phyloP scores from a whole-genome alignment of 164 flowering plant species.

The Aristolochia contorta region DNA sequence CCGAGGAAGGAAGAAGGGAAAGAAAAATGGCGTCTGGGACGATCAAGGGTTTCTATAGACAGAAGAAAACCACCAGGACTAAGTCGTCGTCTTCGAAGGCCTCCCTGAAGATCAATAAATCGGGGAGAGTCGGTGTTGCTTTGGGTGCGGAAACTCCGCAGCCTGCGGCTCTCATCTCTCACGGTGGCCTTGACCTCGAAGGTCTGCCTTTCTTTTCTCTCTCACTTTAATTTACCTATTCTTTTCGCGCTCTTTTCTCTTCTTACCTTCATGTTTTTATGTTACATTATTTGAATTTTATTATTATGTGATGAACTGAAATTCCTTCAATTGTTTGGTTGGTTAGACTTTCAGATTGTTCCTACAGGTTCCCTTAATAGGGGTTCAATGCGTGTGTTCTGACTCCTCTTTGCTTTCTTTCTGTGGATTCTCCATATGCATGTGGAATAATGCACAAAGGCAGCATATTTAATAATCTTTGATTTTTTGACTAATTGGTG shows the following conservation, averaged over 20 bases:
- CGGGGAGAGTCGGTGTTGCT: constrained; percentile 17
- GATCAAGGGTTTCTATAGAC: constrained; percentile 60
- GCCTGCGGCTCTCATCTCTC: constrained; percentile 41
- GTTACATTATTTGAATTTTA: too few relatives aligned
- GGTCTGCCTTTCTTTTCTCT: constrained; percentile 24
- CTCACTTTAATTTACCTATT: not conserved
- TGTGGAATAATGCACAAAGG: too few relatives aligned
- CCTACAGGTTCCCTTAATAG: too few relatives aligned
- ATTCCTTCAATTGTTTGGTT: too few relatives aligned
- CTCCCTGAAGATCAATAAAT: constrained; percentile 10
- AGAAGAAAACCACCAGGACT: constrained; percentile 40
- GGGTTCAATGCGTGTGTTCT: too few relatives aligned
- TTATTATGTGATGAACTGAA: too few relatives aligned
- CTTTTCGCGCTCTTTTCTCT: not conserved
- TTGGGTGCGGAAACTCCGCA: constrained; percentile 32
- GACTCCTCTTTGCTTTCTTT: too few relatives aligned
- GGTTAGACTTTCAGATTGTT: too few relatives aligned
- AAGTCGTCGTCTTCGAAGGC: constrained; percentile 8
- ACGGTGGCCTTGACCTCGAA: constrained; percentile 41
- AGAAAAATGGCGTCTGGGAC: constrained; percentile 31
- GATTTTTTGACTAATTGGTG: too few relatives aligned
- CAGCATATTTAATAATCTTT: too few relatives aligned
- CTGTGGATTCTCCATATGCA: too few relatives aligned
- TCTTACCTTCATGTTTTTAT: not conserved
- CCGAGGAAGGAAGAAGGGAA: not conserved